These are phyloP conservation scores for Hypoxylon sp. DNA, from an alignment of 2,329 filamentous ascomycete species.

Conservation along the genomic window DNA sequence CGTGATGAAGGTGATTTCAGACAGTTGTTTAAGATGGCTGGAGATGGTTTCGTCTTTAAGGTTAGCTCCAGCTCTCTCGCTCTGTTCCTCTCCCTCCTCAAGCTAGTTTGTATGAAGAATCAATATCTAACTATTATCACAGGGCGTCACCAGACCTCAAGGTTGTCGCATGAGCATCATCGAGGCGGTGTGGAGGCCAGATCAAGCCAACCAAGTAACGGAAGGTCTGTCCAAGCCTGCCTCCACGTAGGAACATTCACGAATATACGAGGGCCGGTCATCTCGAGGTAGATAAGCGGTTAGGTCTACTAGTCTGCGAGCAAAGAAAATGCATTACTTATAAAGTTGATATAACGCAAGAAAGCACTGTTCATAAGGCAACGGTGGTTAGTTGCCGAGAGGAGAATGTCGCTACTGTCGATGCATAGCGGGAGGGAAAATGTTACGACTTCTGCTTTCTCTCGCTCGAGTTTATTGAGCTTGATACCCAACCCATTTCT, in stretches of 20 bases:
- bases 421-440: conserved; percentile 41
- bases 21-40: conserved; percentile 61
- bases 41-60: conserved; percentile 62
- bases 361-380: conserved; percentile 31
- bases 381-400: conserved; percentile 18
- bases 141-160: conserved; percentile 60
- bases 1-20: conserved; percentile 63
- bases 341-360: conserved; percentile 15
- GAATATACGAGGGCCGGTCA: background rate
- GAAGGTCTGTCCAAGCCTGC: conserved; percentile 4
- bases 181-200: conserved; percentile 64
- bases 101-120: background rate
- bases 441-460: conserved; percentile 25
- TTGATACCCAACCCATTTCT: conserved; percentile 32
- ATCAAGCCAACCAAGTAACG: conserved; percentile 15
- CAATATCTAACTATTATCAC: conserved; percentile 6
- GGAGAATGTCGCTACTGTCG: conserved; percentile 29
- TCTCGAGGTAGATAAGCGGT: conserved; percentile 14
- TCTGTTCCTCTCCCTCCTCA: background rate
- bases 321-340: conserved; percentile 4
- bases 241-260: conserved; percentile 6
- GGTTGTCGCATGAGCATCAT: conserved; percentile 65
- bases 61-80: conserved; percentile 47
- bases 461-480: conserved; percentile 19
- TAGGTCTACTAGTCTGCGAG: conserved; percentile 25